Evolutionary conservation across 345 rosid genomes (phyloP).

Genomic region (Eucalyptus cloeziana): DNA sequence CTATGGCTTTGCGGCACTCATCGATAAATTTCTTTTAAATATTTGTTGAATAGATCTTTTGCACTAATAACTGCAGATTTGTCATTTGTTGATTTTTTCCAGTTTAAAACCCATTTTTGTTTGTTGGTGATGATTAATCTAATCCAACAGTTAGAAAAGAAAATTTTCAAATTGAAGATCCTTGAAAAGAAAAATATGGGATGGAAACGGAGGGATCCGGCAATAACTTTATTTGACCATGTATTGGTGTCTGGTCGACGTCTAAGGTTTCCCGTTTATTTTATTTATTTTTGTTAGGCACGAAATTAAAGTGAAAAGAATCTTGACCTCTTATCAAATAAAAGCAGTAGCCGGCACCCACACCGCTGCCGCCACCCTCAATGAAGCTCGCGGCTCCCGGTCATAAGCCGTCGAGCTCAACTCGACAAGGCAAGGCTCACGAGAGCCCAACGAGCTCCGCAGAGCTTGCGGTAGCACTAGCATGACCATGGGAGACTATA

Average conservation of each 20-base stretch:
- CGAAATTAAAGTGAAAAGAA: neutral
- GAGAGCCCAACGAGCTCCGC: neutral
- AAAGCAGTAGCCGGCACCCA: neutral
- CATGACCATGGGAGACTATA: neutral
- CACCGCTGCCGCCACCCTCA: neutral
- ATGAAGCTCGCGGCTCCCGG: neutral
- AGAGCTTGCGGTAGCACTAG: neutral
- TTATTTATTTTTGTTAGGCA: neutral
- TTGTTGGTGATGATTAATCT: neutral
- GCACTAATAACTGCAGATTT: neutral
- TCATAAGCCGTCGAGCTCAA: neutral
- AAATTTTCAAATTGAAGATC: neutral
- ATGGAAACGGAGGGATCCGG: neutral
- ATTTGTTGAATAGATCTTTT: neutral
- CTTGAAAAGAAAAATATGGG: neutral
- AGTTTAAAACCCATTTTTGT: neutral
- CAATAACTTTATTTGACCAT: neutral
- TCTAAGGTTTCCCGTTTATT: neutral
- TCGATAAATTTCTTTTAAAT: neutral
- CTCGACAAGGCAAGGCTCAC: neutral
- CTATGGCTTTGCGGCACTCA: neutral
- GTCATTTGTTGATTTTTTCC: neutral
- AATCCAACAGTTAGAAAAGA: neutral
- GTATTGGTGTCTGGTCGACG: neutral
- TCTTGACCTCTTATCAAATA: neutral